Percentiles rank a stretch among this genome's conserved stretches.
These are phyloP conservation scores for Ogataea henricii DNA, from an alignment of 805 yeast species.

Conservation along the genomic window DNA sequence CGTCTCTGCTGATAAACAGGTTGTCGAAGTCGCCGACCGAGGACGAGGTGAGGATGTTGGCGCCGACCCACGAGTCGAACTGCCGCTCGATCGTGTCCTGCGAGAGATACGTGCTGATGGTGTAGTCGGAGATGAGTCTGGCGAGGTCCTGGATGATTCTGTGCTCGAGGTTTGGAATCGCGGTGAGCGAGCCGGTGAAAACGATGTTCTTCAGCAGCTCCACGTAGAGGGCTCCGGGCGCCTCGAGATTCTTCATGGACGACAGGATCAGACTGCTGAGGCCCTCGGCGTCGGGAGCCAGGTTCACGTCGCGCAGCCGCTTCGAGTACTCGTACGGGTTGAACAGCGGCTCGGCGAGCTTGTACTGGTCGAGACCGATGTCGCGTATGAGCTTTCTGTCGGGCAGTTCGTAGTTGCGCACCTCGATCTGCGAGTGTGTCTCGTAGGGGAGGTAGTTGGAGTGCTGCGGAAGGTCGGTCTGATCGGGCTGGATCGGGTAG, in stretches of 20 bases:
- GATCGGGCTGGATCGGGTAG: conserved; percentile 32
- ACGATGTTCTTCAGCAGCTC: conserved; percentile 50
- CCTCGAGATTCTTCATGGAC: conserved; percentile 48
- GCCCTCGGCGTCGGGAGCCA: conserved; percentile 55
- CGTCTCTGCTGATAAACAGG: conserved; percentile 61
- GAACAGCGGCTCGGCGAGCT: conserved; percentile 68
- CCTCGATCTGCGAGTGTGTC: conserved; percentile 38
- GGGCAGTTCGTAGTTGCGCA: conserved; percentile 60
- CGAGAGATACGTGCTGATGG: conserved; percentile 41
- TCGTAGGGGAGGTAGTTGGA: conserved; percentile 37
- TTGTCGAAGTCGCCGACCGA: conserved; percentile 58
- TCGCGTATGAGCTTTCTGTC: conserved; percentile 46
- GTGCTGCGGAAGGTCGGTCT: conserved; percentile 32
- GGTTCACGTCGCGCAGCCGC: conserved; percentile 42
- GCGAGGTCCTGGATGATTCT: conserved; percentile 57
- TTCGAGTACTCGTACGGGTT: conserved; percentile 54
- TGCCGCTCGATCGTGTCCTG: conserved; percentile 52
- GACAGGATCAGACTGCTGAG: conserved; percentile 46
- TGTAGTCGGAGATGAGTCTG: conserved; percentile 53
- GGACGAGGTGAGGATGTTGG: conserved; percentile 56
- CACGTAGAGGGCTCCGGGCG: conserved; percentile 41
- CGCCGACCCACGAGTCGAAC: conserved; percentile 72
- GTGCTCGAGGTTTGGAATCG: conserved; percentile 56
- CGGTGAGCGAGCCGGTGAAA: conserved; percentile 61
- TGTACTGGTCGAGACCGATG: conserved; percentile 54